Percentiles rank a stretch among this genome's conserved stretches.
These are phyloP conservation scores for Triticum dicoccoides DNA, from an alignment of 176 grass and related monocot species.

Conservation along the genomic window DNA sequence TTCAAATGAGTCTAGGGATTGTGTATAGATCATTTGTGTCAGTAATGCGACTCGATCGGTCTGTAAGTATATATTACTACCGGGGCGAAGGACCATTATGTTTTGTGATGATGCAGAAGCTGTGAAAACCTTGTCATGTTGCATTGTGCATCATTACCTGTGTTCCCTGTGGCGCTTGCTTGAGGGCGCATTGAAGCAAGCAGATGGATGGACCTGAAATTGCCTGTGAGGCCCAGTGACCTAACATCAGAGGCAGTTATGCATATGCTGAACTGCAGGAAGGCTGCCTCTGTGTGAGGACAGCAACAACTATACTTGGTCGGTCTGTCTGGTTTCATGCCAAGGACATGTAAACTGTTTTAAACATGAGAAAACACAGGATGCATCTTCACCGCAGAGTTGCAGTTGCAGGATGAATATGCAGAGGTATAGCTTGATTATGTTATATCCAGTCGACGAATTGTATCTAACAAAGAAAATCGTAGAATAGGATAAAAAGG, in stretches of 20 bases:
- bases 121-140: not conserved
- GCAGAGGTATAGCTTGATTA: not conserved
- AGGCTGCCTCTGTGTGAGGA: constrained; percentile 1
- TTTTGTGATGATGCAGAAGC: constrained; percentile 18
- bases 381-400: no score
- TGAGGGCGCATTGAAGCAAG: constrained; percentile 33
- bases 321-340: not conserved
- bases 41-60: constrained; percentile 30
- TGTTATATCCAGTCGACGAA: not conserved
- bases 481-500: not conserved
- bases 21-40: constrained; percentile 47
- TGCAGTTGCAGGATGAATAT: not conserved
- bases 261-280: not conserved
- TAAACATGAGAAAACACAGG: no score
- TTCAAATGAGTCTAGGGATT: constrained; percentile 4
- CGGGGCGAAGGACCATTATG: not conserved
- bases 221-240: not conserved
- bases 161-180: constrained; percentile 28
- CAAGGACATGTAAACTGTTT: not conserved
- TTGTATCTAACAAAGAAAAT: not conserved
- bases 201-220: constrained; percentile 26
- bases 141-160: not conserved
- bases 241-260: constrained; percentile 26
- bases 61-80: constrained; percentile 27
- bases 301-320: not conserved